phyloP scores from a whole-genome alignment of 2,329 filamentous ascomycete species.

The Sarocladium kiliense region DNA sequence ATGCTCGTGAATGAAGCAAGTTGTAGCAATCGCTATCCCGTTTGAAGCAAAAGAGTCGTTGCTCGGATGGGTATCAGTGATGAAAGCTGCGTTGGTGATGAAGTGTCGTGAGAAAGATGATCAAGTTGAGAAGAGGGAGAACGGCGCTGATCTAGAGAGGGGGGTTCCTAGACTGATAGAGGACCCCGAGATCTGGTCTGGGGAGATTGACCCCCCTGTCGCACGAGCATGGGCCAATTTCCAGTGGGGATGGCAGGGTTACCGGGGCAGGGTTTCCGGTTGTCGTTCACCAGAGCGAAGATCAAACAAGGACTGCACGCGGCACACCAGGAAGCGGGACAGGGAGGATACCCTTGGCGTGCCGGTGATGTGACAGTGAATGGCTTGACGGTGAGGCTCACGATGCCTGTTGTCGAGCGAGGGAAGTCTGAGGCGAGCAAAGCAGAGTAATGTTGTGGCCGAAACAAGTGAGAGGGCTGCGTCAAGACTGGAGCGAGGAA shows the following conservation, averaged over 20 bases:
- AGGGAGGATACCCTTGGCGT: not conserved
- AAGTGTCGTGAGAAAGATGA: not conserved
- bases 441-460: not conserved
- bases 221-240: not conserved
- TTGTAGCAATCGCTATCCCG: too few species aligned
- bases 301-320: slow-evolving; percentile 5
- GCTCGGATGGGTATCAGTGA: not conserved
- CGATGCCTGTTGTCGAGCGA: not conserved
- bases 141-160: not conserved
- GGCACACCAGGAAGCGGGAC: not conserved
- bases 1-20: too few species aligned
- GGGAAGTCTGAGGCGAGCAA: not conserved
- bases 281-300: slow-evolving; percentile 2
- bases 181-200: slow-evolving; percentile 10
- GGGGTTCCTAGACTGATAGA: slow-evolving; percentile 6
- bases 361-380: not conserved
- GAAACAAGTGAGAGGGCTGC: not conserved
- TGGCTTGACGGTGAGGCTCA: not conserved
- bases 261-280: slow-evolving; percentile 6
- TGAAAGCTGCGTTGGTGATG: not conserved
- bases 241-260: slow-evolving; percentile 5
- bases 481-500: not conserved
- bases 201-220: slow-evolving; percentile 9
- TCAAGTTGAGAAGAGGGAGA: not conserved
- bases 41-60: not conserved